Evolutionary conservation across 1,284 basidiomycete species (phyloP), one percentile per base, ranked within the genome.

Genomic region (Apiotrichum domesticum): DNA sequence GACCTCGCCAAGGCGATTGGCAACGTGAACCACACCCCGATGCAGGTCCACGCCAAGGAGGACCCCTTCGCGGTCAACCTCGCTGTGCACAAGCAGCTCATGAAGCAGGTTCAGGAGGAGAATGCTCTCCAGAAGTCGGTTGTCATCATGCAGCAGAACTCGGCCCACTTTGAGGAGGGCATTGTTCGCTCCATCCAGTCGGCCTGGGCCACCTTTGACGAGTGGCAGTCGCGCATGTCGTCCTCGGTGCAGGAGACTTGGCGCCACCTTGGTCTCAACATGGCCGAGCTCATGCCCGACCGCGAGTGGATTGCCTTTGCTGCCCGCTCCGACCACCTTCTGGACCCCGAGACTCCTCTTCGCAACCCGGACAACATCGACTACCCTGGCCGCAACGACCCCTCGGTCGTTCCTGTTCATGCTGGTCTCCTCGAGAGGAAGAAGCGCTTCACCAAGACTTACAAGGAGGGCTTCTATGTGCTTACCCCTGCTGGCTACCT

Each of bases 41-140:
- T 97, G 83, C 81, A 80, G 66, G 84, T 98, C 45, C 85, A 84
- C 1, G 82, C 87, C 61, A 88, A 87, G 74, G 85, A 84, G 49
- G 94, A 98, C 74, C 94, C 94, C 76, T 97, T 82, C 74, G 77
- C 78, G 41, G 80, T 81, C 69, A 98, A 98, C 80, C 81, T 84
- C 63, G 81, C 84, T 51, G 95, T 98, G 52, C 78, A 83, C 55
- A 87, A 85, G 58, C 95, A 98, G 78, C 86, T 98, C 46, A 85
- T 88, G 68, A 92, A 88, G 71, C 90, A 93, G 76, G 92, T 98
- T 48, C 87, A 94, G 77, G 95, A 96, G 78, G 96, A 98, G 79
- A 98, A 98, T 72, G 86, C 94, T 0, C 84, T 98, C 15, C 96
- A 98, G 78, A 98, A 98, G 77, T 91, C 87, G n/a, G 89, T 98